Base-by-base conservation (phyloP, 441 rosid species). In the Breynia disticha region DNA sequence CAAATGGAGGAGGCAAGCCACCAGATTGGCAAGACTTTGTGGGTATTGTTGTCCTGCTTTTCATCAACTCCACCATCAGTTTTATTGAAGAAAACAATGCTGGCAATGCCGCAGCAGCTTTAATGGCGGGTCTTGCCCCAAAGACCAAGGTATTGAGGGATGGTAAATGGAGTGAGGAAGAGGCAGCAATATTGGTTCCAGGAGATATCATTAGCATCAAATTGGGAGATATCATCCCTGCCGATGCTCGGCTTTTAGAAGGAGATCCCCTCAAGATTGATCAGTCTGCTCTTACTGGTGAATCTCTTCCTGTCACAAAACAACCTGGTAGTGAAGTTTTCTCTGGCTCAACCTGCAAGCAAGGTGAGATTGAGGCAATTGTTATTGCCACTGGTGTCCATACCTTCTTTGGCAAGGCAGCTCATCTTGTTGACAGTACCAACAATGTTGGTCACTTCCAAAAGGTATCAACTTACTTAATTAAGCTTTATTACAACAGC, bases 111-210 rank as follows among this genome's bases (percentile, higher is more conserved):
- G 95, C 98, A 0, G 94, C 98, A 11, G 89, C 98, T 62, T 67
- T 91, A 54, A 93, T 93, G 98, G 98, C 97, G 0, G 82, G 90
- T 70, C 98, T 93, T 56, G 98, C 97, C 24, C 97, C 95, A 2
- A 79, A 93, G 60, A 69, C 95, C 45, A 88, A 84, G 86, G 95
- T 87, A 41, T 67, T 86, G 76, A 82, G 97, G 63, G 91, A 86
- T 65, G 87, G 84, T 0, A 86, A 82, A 72, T 91, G 95, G 95
- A 72, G 71, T 0, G 97, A 88, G 63, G 72, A 88, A 63, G 97
- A 88, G 38, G 95, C 98, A 48, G 69, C 84, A 32, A 77, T 86
- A 32, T 61, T 91, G 65, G 98, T 87, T 12, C 98, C 98, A 0
- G 97, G 97, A 59, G 98, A 91, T 64, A 55, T 88, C 52, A 80